A percentile compares a stretch with the other conserved stretches of the same genome.
Conservation (phyloP, 1,284 basidiomycete species). For the Afroboletus lepidellus region DNA sequence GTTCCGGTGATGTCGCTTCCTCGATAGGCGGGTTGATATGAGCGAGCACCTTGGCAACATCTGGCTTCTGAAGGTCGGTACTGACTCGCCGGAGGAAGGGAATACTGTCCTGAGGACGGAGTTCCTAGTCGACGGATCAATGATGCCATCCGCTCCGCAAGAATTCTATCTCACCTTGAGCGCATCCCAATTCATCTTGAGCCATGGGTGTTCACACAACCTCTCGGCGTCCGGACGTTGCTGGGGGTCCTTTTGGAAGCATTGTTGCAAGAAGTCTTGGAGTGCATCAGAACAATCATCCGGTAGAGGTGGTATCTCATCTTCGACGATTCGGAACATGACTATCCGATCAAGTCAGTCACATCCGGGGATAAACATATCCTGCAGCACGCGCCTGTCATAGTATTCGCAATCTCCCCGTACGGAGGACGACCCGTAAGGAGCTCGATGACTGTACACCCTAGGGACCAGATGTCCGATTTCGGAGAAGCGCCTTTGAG, state of each 20-base stretch:
- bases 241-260: conserved; percentile 86
- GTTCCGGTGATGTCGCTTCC: conserved; percentile 44
- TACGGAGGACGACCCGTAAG: conserved; percentile 92
- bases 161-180: conserved; percentile 58
- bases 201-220: conserved; percentile 89
- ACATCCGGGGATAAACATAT: conserved; percentile 5
- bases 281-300: conserved; percentile 73
- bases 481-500: conserved; percentile 72
- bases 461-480: conserved; percentile 91
- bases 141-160: background rate
- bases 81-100: conserved; percentile 91
- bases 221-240: conserved; percentile 78
- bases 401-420: conserved; percentile 79
- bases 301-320: conserved; percentile 84
- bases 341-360: conserved; percentile 45
- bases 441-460: conserved; percentile 91
- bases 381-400: conserved; percentile 61
- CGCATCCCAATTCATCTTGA: conserved; percentile 75
- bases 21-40: conserved; percentile 47
- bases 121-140: conserved; percentile 47
- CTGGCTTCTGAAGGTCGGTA: conserved; percentile 74
- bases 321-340: conserved; percentile 96
- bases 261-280: conserved; percentile 74
- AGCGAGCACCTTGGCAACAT: conserved; percentile 55
- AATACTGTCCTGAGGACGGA: conserved; percentile 89